Conservation (phyloP, 345 rosid genomes). For the Zanthoxylum bungeanum region DNA sequence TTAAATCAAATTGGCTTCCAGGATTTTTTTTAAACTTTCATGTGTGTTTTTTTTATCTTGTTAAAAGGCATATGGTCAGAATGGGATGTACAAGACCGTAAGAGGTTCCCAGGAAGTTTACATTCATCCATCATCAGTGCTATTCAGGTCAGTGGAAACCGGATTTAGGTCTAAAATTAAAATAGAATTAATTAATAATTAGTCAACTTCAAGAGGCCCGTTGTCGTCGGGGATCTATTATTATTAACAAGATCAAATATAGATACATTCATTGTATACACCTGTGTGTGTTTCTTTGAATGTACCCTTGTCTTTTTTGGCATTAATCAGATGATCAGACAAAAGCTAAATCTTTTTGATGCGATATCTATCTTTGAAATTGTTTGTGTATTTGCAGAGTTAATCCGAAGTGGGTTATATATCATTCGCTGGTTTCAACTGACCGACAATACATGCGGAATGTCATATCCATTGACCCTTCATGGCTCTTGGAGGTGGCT, state of each 20-base stretch:
- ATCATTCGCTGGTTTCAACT: constrained; percentile 80
- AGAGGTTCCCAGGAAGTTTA: constrained; percentile 89
- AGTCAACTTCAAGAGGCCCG: not conserved
- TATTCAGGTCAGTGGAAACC: constrained; percentile 64
- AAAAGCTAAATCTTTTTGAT: not conserved
- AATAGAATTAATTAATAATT: not conserved
- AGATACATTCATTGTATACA: not conserved
- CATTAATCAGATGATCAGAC: not conserved
- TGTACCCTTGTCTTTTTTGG: too few relatives aligned
- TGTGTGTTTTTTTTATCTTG: constrained; percentile 11
- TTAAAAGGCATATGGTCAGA: constrained; percentile 62
- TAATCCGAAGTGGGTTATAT: constrained; percentile 87
- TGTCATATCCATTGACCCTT: constrained; percentile 68
- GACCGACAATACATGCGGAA: constrained; percentile 90
- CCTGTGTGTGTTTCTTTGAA: not conserved
- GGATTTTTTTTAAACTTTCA: not conserved
- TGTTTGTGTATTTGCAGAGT: constrained; percentile 62
- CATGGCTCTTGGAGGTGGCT: constrained; percentile 78
- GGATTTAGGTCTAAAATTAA: not conserved
- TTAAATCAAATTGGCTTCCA: not conserved
- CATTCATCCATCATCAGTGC: constrained; percentile 87
- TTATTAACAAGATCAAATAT: not conserved
- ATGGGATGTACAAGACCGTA: constrained; percentile 78
- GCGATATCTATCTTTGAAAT: not conserved
- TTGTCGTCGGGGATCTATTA: not conserved